phyloP scores from a whole-genome alignment of 192 early-diverging fungal species.

The Podila epigama region DNA sequence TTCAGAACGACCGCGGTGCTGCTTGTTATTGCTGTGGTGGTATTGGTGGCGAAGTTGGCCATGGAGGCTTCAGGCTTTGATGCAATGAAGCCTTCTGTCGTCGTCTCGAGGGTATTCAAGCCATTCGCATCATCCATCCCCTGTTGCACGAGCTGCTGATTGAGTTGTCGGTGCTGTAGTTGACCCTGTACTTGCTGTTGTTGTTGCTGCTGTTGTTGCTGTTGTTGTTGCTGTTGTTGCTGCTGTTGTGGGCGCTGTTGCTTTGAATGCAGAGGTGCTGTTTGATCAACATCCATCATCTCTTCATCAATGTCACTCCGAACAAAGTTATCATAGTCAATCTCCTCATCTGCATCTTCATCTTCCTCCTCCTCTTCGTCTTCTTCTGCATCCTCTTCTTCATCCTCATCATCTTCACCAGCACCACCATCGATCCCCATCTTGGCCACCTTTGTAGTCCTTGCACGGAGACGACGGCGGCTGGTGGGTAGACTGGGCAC shows the following conservation, averaged over 20 bases:
- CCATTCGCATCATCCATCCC: slow-evolving; percentile 6
- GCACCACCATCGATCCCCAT: slow-evolving; percentile 30
- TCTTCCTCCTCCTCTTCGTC: slow-evolving; percentile 39
- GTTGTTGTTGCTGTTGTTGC: no score
- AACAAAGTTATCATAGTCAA: slow-evolving; percentile 20
- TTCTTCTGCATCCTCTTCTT: slow-evolving; percentile 18
- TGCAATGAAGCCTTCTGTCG: slow-evolving; percentile 27
- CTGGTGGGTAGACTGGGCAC: slow-evolving; percentile 38
- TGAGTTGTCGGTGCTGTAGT: no score
- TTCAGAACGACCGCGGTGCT: background rate
- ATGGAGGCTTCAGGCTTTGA: slow-evolving; percentile 36
- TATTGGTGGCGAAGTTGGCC: background rate
- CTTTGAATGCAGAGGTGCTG: background rate
- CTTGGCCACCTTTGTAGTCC: slow-evolving; percentile 46
- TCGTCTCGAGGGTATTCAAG: background rate
- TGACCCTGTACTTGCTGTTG: no score
- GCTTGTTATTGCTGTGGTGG: background rate
- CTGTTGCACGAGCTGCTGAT: background rate
- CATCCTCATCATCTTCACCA: slow-evolving; percentile 2
- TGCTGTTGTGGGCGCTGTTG: no score
- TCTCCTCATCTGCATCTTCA: slow-evolving; percentile 24
- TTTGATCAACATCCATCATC: slow-evolving; percentile 34
- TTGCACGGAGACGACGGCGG: slow-evolving; percentile 35
- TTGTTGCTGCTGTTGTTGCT: no score
- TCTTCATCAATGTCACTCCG: slow-evolving; percentile 18